Base-by-base conservation (phyloP, 495 filamentous ascomycete species). In the Xylaria grammica region DNA sequence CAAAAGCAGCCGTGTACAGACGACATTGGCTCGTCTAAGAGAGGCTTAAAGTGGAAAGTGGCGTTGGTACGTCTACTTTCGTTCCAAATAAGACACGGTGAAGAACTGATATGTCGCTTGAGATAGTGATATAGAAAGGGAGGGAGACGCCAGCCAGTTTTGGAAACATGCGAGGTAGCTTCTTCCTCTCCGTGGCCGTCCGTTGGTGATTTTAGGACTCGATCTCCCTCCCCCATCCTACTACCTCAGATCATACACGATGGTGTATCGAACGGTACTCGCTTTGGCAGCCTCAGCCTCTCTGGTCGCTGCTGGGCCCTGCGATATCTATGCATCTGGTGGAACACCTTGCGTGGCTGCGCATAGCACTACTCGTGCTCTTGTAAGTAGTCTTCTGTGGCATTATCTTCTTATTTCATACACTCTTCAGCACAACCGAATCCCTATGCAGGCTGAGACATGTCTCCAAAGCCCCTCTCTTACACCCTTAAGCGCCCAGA, bases 311-410 rank as follows among this genome's bases (percentile, higher is more conserved):
- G 83, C 83, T 59, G 82, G 75, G 13, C 83, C 84, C 24, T 87
- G 84, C 56, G 84, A 87, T 60, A 76, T 87, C 62, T 87, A 86
- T 70, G 48, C 77, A 36, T 74, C 80, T 9, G 82, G 82, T 3
- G 71, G 73, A 63, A 84, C 84, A 1, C 81, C 85, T 60, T 87
- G 84, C 63, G 70, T 87, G 44, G 84, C 84, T 2, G 84, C 84
- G 6, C 84, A 86, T 74, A 84, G 83, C 70, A 85, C 84, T 60
- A 86, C 84, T 70, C 82, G 85, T 13, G 81, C 83, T 59, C 67
- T 87, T 0, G 54, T 58, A 7, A 58, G 54, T 44, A 26, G n/a
- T 27, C 10, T 17, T n/a, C 32, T 17, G 17, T 32, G n/a, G 19
- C 38, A 30, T 58, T 30, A 20, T 45, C 26, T 19, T 58, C 82